These are phyloP conservation scores for Tubosaeta sp. DNA, from an alignment of 768 basidiomycete species.

Conservation along the genomic window DNA sequence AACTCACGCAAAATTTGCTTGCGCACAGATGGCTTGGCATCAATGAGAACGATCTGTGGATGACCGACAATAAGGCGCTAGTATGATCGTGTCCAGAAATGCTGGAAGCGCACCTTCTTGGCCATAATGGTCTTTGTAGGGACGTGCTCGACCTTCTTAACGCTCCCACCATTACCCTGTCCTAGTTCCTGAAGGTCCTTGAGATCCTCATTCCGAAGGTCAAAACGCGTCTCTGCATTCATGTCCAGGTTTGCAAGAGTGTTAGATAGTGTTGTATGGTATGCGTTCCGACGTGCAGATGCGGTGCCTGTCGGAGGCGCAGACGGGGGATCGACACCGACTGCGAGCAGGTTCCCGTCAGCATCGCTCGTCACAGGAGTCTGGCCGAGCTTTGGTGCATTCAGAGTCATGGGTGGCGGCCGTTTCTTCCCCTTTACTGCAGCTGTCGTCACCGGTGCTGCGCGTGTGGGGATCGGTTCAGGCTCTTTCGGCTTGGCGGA, in stretches of 20 bases:
- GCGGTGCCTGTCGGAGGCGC: slow-evolving; percentile 50
- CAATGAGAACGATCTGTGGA: slow-evolving; percentile 85
- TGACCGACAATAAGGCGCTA: background rate
- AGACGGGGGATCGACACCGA: slow-evolving; percentile 45
- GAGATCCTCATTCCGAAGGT: slow-evolving; percentile 85
- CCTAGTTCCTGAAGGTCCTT: slow-evolving; percentile 89
- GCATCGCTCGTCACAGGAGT: slow-evolving; percentile 24
- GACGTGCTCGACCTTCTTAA: slow-evolving; percentile 91
- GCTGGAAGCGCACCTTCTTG: slow-evolving; percentile 73
- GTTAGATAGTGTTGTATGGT: slow-evolving; percentile 75
- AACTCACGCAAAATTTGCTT: slow-evolving; percentile 98
- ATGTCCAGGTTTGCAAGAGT: slow-evolving; percentile 85
- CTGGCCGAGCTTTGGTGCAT: slow-evolving; percentile 60
- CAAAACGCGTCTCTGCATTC: slow-evolving; percentile 80
- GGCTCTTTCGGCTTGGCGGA: slow-evolving; percentile 37
- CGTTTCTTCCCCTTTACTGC: slow-evolving; percentile 58
- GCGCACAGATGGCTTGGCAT: slow-evolving; percentile 91
- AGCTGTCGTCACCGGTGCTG: slow-evolving; percentile 37
- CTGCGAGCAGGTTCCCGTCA: slow-evolving; percentile 46
- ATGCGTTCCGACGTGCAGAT: slow-evolving; percentile 60
- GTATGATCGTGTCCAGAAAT: background rate
- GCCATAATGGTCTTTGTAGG: slow-evolving; percentile 95
- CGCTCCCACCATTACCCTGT: slow-evolving; percentile 95
- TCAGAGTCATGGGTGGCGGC: slow-evolving; percentile 80
- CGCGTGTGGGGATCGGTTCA: slow-evolving; percentile 44